A percentile compares a stretch with the other conserved stretches of the same genome.
Conservation (phyloP, 768 basidiomycete species). For the Russula griseocarnosa region DNA sequence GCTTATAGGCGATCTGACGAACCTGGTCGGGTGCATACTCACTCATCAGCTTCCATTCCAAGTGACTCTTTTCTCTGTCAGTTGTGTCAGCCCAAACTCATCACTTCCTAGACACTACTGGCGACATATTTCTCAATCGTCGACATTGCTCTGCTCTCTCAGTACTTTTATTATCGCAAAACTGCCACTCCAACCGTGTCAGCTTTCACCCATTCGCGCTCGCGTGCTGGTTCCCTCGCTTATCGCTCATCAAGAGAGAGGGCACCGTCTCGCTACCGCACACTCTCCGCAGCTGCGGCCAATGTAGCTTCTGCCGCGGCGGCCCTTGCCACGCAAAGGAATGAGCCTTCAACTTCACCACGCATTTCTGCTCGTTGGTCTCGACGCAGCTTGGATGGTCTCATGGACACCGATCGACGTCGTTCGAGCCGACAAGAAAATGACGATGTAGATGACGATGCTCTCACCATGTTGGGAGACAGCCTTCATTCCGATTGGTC, state of each 20-base stretch:
- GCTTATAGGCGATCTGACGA: conserved; percentile 78
- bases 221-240: conserved; percentile 39
- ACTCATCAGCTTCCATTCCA: conserved; percentile 95
- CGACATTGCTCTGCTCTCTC: conserved; percentile 68
- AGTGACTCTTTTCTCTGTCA: conserved; percentile 40
- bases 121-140: conserved; percentile 87
- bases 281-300: conserved; percentile 62
- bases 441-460: conserved; percentile 47
- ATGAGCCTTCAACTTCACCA: conserved; percentile 34
- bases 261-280: conserved; percentile 59
- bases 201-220: conserved; percentile 40
- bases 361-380: conserved; percentile 33
- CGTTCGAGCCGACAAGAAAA: conserved; percentile 38
- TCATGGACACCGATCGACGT: conserved; percentile 29
- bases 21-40: conserved; percentile 85
- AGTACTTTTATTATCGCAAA: conserved; percentile 74
- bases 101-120: conserved; percentile 65
- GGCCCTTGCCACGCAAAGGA: conserved; percentile 61
- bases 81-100: conserved; percentile 19
- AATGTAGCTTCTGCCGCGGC: conserved; percentile 65
- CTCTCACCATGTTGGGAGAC: conserved; percentile 57
- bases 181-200: conserved; percentile 37
- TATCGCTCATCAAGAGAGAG: conserved; percentile 52
- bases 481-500: conserved; percentile 73
- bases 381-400: conserved; percentile 33